These are phyloP conservation scores for Cryptococcus amylolentus DNA, from an alignment of 1,284 basidiomycete species.

Conservation along the genomic window DNA sequence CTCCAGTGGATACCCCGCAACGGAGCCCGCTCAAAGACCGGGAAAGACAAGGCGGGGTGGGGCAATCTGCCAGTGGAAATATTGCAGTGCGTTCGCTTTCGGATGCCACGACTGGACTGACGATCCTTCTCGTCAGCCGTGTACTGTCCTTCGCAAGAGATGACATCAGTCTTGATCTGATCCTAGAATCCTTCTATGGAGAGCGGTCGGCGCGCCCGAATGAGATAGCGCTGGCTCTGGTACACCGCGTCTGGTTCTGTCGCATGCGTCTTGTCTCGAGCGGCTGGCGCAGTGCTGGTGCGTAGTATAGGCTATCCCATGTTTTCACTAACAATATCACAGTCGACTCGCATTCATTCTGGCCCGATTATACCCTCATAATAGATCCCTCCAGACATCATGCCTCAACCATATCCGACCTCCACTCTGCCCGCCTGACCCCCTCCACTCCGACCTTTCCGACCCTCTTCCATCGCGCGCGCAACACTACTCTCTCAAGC, in stretches of 20 bases:
- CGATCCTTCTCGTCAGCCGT: background rate
- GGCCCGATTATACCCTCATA: conserved; percentile 17
- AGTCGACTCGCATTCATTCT: conserved; percentile 35
- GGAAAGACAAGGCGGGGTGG: conserved; percentile 19
- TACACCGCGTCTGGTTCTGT: conserved; percentile 15
- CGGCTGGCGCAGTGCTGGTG: conserved; percentile 25
- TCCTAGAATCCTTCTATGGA: background rate
- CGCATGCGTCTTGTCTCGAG: conserved; percentile 18
- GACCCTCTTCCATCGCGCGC: conserved; percentile 15
- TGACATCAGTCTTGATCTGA: background rate
- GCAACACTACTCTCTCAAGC: conserved; percentile 9
- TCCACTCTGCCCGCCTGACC: conserved; percentile 6
- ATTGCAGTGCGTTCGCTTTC: conserved; percentile 15
- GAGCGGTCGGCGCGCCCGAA: background rate
- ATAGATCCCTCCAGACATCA: conserved; percentile 15
- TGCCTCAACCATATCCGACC: conserved; percentile 8
- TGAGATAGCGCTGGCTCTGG: conserved; percentile 11
- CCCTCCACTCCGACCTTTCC: conserved; percentile 14
- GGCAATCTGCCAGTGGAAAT: conserved; percentile 12
- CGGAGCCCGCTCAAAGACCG: conserved; percentile 4
- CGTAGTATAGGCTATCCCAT: conserved; percentile 6
- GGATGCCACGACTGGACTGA: background rate
- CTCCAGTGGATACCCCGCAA: background rate
- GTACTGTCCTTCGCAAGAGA: conserved; percentile 5
- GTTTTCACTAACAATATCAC: background rate